A percentile compares a stretch with the other conserved stretches of the same genome.
These are phyloP conservation scores for Carex pumila DNA, from an alignment of 176 grass and related monocot genomes.

Conservation along the genomic window DNA sequence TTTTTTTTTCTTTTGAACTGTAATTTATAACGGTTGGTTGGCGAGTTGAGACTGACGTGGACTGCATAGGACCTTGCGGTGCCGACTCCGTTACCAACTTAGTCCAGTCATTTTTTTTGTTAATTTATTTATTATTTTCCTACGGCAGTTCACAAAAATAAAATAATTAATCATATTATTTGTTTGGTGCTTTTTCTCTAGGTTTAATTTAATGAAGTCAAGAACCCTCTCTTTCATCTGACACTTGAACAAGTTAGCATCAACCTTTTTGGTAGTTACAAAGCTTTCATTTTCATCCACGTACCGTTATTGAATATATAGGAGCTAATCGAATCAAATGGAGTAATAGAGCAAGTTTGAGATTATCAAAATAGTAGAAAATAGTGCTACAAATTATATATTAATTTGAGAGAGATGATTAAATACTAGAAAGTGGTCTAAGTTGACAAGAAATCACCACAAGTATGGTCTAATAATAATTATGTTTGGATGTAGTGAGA, in stretches of 20 bases:
- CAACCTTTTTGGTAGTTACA: not conserved
- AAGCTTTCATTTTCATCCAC: not conserved
- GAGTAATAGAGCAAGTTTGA: not conserved
- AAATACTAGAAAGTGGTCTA: not conserved
- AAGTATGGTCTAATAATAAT: too few species aligned
- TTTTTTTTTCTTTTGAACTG: not conserved
- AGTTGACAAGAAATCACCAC: too few species aligned
- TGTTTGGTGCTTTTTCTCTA: not conserved
- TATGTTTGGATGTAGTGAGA: too few species aligned
- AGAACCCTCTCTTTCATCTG: not conserved
- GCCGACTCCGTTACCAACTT: not conserved
- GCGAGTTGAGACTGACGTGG: not conserved
- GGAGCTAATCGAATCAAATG: not conserved
- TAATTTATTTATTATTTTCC: not conserved
- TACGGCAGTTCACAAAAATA: too few species aligned
- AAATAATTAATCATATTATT: not conserved
- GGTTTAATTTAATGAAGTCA: constrained; percentile 6
- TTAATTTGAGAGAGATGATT: not conserved
- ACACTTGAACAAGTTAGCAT: not conserved
- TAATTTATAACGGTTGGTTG: constrained; percentile 8
- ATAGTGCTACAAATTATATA: not conserved
- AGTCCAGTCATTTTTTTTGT: too few species aligned
- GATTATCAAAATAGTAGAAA: not conserved
- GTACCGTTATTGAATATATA: not conserved
- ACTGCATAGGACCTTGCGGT: not conserved